Conservation (phyloP, 2,329 filamentous ascomycete genomes). For the Lasiodiplodia sp. region DNA sequence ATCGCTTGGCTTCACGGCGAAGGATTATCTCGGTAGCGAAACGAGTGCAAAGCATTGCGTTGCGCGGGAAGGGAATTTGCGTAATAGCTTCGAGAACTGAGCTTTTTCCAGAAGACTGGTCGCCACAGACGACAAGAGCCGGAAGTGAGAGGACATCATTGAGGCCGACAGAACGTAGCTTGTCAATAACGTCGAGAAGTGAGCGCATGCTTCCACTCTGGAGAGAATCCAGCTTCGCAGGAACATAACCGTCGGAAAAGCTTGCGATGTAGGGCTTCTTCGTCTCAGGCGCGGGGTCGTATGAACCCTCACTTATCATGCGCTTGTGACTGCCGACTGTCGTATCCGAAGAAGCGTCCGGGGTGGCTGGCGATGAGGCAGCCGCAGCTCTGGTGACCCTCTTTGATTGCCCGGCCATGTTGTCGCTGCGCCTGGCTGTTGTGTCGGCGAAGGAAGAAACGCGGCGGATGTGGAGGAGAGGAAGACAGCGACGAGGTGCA, state of each 20-base stretch:
- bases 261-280: too few species aligned
- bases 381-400: neutral
- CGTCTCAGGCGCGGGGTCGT: too few species aligned
- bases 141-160: neutral
- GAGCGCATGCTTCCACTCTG: neutral
- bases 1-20: conserved; percentile 37
- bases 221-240: neutral
- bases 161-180: neutral
- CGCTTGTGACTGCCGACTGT: too few species aligned
- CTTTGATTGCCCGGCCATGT: neutral
- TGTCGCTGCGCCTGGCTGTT: neutral
- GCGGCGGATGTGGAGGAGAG: neutral
- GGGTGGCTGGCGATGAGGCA: too few species aligned
- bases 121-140: conserved; percentile 82
- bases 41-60: conserved; percentile 50
- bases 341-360: too few species aligned
- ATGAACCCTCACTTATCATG: too few species aligned
- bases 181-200: neutral
- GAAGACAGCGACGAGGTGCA: neutral
- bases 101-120: conserved; percentile 85
- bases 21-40: conserved; percentile 57
- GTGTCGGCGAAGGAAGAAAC: too few species aligned
- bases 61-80: conserved; percentile 48
- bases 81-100: conserved; percentile 59
- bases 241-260: rapidly evolving